Conservation (phyloP, 1,284 basidiomycete species). For the Ceratobasidium sp. region DNA sequence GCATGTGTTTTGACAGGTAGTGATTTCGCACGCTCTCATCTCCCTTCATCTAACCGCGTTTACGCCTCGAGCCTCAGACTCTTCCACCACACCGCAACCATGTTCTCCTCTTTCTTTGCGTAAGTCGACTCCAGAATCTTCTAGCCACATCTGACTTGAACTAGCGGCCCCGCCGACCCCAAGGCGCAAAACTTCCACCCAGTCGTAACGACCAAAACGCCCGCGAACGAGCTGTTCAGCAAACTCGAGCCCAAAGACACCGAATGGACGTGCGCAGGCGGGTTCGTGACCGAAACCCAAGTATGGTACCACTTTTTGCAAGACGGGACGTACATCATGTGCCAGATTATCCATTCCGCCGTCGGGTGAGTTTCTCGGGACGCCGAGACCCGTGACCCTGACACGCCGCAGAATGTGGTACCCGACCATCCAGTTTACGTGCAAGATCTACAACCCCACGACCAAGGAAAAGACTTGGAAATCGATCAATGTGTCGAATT, state of each 20-base stretch:
- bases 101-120: conserved; percentile 77
- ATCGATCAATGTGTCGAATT: conserved; percentile 87
- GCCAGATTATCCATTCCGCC: conserved; percentile 94
- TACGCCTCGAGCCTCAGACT: conserved; percentile 45
- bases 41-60: conserved; percentile 46
- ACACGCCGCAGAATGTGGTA: conserved; percentile 74
- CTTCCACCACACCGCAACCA: conserved; percentile 49
- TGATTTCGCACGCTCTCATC: conserved; percentile 39
- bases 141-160: conserved; percentile 38
- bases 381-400: conserved; percentile 19
- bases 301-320: conserved; percentile 84
- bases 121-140: conserved; percentile 55
- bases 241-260: conserved; percentile 74
- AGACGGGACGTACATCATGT: conserved; percentile 84
- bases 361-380: conserved; percentile 74
- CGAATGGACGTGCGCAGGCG: conserved; percentile 83
- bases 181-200: conserved; percentile 80
- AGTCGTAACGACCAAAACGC: conserved; percentile 61
- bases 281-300: conserved; percentile 94
- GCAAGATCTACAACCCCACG: conserved; percentile 85
- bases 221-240: conserved; percentile 67
- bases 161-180: conserved; percentile 40
- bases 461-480: conserved; percentile 86
- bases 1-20: conserved; percentile 11
- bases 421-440: conserved; percentile 94